Percentiles rank a stretch among this genome's conserved stretches.
These are phyloP conservation scores for Pterocarpus santalinus DNA, from an alignment of 306 rosid genomes.

Conservation along the genomic window DNA sequence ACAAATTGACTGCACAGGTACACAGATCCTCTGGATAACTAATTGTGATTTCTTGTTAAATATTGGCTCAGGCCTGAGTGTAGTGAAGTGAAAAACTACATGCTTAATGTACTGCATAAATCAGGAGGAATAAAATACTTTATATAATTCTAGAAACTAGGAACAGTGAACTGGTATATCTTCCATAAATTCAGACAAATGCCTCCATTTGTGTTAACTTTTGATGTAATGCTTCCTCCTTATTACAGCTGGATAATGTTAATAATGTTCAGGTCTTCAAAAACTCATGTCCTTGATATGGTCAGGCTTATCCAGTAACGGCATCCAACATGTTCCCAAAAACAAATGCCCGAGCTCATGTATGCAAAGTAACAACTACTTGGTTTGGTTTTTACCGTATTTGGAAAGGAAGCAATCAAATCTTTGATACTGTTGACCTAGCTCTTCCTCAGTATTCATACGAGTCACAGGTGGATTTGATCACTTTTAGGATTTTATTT, in stretches of 20 bases:
- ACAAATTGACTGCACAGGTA: background rate
- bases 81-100: background rate
- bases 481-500: background rate
- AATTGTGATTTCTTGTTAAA: background rate
- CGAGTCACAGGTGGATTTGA: constrained; percentile 72
- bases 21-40: background rate
- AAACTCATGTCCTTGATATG: constrained; percentile 30
- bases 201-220: constrained; percentile 27
- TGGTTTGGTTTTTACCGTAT: constrained; percentile 91
- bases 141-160: background rate
- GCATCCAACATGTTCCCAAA: constrained; percentile 53
- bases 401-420: constrained; percentile 69
- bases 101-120: background rate
- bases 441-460: constrained; percentile 81
- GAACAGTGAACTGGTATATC: constrained; percentile 12
- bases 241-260: constrained; percentile 29
- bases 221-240: constrained; percentile 17
- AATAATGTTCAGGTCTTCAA: constrained; percentile 30
- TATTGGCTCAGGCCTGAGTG: background rate
- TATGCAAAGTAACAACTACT: constrained; percentile 81
- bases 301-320: constrained; percentile 78
- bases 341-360: constrained; percentile 72
- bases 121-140: constrained; percentile 9
- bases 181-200: constrained; percentile 23
- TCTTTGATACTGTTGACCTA: constrained; percentile 75